Percentiles rank a stretch among this genome's conserved stretches.
Evolutionary conservation across 1,284 basidiomycete genomes (phyloP).

Genomic region (Cutaneotrichosporon mucoides): DNA sequence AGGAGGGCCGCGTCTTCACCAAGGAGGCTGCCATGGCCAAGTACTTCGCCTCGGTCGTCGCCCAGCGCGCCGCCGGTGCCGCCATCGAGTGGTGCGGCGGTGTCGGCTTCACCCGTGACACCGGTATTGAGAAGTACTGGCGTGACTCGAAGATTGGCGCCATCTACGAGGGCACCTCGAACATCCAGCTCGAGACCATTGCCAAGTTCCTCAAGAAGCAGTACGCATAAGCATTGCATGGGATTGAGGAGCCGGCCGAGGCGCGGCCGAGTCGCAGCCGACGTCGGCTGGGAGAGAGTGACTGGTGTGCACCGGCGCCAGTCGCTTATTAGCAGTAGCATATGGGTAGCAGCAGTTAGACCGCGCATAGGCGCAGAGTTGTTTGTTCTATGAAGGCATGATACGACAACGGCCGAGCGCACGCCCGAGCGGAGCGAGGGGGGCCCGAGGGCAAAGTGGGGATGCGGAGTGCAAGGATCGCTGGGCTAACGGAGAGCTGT

Average conservation of each 20-base stretch:
- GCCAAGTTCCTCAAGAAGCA: conserved; percentile 67
- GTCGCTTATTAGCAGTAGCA: not conserved
- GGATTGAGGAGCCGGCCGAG: not conserved
- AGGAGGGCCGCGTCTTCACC: conserved; percentile 80
- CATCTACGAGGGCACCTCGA: conserved; percentile 93
- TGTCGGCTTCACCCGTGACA: conserved; percentile 89
- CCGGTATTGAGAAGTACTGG: conserved; percentile 91
- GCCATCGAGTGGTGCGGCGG: conserved; percentile 99
- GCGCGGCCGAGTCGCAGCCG: too few relatives aligned
- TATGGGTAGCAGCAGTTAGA: not conserved
- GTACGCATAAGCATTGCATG: conserved; percentile 20
- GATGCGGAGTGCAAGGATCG: too few relatives aligned
- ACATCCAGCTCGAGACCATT: conserved; percentile 96
- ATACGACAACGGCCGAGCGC: not conserved
- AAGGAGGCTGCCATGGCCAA: conserved; percentile 98
- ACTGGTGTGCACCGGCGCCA: too few relatives aligned
- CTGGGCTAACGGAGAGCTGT: too few relatives aligned
- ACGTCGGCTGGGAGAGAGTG: too few relatives aligned
- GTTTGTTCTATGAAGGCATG: conserved; percentile 7
- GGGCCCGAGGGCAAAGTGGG: too few relatives aligned
- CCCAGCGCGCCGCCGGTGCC: conserved; percentile 76
- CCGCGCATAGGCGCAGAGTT: conserved; percentile 1
- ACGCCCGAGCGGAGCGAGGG: not conserved
- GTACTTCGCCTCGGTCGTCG: conserved; percentile 81
- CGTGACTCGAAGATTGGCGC: conserved; percentile 93